Evolutionary conservation across 108 stramenopile genomes (phyloP), one percentile per base, ranked within the genome.

Genomic region (Pinguiococcus pyrenoidosus): DNA sequence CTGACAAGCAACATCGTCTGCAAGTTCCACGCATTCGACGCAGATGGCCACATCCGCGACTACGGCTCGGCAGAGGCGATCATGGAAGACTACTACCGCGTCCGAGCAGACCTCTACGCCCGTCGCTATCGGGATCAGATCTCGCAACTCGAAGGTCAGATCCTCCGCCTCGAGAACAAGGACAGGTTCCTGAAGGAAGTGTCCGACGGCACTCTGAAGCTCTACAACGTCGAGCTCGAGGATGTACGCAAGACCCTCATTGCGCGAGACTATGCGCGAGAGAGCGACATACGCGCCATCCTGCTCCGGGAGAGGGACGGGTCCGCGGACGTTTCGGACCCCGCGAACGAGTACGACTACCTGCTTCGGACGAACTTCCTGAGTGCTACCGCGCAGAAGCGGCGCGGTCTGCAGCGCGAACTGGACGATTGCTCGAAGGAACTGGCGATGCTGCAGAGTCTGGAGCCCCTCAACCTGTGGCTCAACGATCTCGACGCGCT

Each of bases 111-210:
- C 4, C 63, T 90, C 4, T 90, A 90, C 45, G 37, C 51, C 13
- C 82, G 85, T 44, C 61, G 88, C 7, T 79, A 80, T 40, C 71
- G 74, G 20, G 68, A 80, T 4, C 39, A 83, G 21, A 65, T 78
- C 44, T 77, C 76, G 7, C 51, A 79, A 44, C 61, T 79, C 72
- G 55, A 79, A 23, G 68, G 79, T 37, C 61, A 53, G 6, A 68
- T 83, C 2, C 34, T 59, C 5, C 23, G 74, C 30, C 68, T 77
- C 39, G 47, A 59, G 35, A 90, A 83, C 62, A 82, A 86, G 59
- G 69, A 77, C 4, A 56, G 75, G 5, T 90, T 90, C 54, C 81
- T 84, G 29, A 50, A 77, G 53, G 63, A 66, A n/a, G 83, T 90
- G 24, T 53, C 75, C 6, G 60, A 51, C 6, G 72, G 76, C 6